These are phyloP conservation scores for Candida vartiovaarae DNA, from an alignment of 805 yeast species.

Conservation along the genomic window DNA sequence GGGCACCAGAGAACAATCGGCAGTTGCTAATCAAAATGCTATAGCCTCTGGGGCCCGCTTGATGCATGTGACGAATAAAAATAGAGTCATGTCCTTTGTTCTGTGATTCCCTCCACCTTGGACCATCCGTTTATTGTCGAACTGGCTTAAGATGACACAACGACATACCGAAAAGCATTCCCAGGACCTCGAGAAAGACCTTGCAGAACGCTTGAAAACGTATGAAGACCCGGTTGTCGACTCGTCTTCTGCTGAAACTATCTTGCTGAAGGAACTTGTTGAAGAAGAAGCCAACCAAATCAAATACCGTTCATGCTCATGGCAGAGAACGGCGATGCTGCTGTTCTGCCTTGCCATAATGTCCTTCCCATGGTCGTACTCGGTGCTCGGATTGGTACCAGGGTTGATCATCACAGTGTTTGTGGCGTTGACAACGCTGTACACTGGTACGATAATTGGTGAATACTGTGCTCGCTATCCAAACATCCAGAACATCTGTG, in stretches of 20 bases:
- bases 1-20: too few relatives aligned
- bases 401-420: conserved; percentile 48
- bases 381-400: conserved; percentile 51
- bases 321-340: conserved; percentile 56
- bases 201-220: too few relatives aligned
- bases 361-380: conserved; percentile 63
- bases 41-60: too few relatives aligned
- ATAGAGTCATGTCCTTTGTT: too few relatives aligned
- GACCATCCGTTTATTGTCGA: too few relatives aligned
- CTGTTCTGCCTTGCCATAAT: conserved; percentile 53
- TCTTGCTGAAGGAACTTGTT: conserved; percentile 13
- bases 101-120: too few relatives aligned
- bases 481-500: conserved; percentile 44
- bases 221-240: neutral
- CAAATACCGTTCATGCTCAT: conserved; percentile 45
- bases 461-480: conserved; percentile 52
- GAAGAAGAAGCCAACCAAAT: conserved; percentile 26
- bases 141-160: too few relatives aligned
- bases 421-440: conserved; percentile 42
- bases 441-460: conserved; percentile 48
- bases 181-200: too few relatives aligned
- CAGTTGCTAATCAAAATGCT: too few relatives aligned
- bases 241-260: conserved; percentile 12
- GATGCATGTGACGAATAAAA: too few relatives aligned
- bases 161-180: too few relatives aligned